Conservation (phyloP, 2,329 filamentous ascomycete species). For the Aureobasidium sp. region DNA sequence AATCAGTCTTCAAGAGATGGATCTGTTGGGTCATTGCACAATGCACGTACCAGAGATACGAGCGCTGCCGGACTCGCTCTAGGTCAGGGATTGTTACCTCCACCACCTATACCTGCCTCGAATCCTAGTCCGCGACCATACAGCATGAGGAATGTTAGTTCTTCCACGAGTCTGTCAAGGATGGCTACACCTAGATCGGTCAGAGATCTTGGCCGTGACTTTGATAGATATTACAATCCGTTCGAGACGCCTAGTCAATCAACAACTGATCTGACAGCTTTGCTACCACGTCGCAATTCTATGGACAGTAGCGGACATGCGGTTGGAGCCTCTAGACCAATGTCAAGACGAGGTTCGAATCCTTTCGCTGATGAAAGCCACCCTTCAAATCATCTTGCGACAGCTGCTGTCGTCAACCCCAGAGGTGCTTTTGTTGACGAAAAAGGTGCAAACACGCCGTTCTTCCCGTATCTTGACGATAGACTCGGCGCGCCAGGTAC, state of each 20-base stretch:
- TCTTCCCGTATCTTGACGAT: constrained; percentile 41
- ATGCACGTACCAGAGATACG: constrained; percentile 20
- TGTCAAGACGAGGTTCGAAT: constrained; percentile 26
- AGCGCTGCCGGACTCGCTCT: constrained; percentile 16
- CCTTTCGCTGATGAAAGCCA: constrained; percentile 27
- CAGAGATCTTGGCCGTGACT: constrained; percentile 31
- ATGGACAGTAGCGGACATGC: constrained; percentile 15
- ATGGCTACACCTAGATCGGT: constrained; percentile 27
- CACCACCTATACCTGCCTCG: constrained; percentile 15
- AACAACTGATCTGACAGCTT: constrained; percentile 24
- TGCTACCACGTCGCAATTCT: constrained; percentile 21
- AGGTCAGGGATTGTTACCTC: constrained; percentile 13
- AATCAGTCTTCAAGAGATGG: constrained; percentile 14
- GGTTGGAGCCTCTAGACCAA: constrained; percentile 18
- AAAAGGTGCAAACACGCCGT: constrained; percentile 30
- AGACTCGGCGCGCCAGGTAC: constrained; percentile 38
- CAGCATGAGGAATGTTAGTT: constrained; percentile 22
- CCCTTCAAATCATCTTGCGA: constrained; percentile 12
- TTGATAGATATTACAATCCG: constrained; percentile 33
- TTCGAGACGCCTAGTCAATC: constrained; percentile 30
- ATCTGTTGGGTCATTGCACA: constrained; percentile 3
- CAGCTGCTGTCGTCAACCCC: not conserved
- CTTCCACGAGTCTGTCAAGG: constrained; percentile 24
- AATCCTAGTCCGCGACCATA: constrained; percentile 16
- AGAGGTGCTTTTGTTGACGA: constrained; percentile 12